Base-by-base conservation (phyloP, 192 early-diverging fungal species). In the Gorgonomyces haynaldii region DNA sequence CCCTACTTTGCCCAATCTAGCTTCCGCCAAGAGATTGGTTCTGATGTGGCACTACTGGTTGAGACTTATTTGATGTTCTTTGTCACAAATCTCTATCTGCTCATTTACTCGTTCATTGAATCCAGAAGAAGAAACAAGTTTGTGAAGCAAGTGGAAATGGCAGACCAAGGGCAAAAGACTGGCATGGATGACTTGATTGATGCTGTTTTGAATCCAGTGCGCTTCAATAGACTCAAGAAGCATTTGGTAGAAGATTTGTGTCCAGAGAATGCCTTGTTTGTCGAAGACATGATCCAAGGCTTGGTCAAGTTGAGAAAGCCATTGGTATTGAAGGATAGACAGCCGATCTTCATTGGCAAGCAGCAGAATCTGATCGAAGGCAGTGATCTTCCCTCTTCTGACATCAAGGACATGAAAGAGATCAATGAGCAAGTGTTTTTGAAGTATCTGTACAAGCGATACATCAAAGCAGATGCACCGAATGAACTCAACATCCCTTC, bases 121-220 rank as follows among this genome's bases (percentile, higher is more conserved):
- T 23, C 20, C 21, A 41, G 15, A 15, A 23, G 24, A 12, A 3
- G 39, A 13, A 41, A 12, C 39, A 41, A 41, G 39, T 23, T 41
- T 19, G 24, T 41, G 39, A 41, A 41, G 24, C 21, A 23, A 2
- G 24, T 41, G 6, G 39, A 41, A 21, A 41, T 23, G 24, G 21
- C 21, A 19, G 19, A 19, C 2, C 7, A 19, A 5, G 39, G 21
- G 6, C 25, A 23, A 21, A 7, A 19, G 4, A 23, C 20, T 1
- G 39, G 39, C 3, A 41, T 41, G 39, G 39, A 41, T 41, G 39
- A 41, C 39, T 23, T 41, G 21, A 41, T 41, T 22, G 39, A 41
- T 23, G 24, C 25, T 22, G 24, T 23, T 10, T 23, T 41, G 9
- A 41, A 16, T 21, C 39, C 39, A 22, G 15, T 5, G 5, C 4